Evolutionary conservation across 208 protist species (phyloP), one percentile per base, ranked within the genome.

Genomic region (Trypanosoma conorhini): DNA sequence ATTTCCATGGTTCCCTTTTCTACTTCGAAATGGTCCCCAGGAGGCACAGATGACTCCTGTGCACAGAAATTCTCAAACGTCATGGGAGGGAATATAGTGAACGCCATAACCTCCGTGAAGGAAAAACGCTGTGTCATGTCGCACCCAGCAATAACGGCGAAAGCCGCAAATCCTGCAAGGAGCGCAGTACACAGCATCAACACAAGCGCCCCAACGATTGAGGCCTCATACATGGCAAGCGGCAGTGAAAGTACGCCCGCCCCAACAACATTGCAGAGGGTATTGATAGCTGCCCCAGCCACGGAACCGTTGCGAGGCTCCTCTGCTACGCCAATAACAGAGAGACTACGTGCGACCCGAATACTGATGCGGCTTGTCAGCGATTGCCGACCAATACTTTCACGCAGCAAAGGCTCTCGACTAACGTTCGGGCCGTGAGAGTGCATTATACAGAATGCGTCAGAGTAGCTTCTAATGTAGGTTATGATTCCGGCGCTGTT

Each of bases 251-350:
- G 74, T 33, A 93, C 84, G 3, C 84, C 87, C 7, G 87, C 87
- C 17, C 87, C 87, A 64, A 93, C 85, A 9, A 93, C 82, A 70
- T 88, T 93, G 70, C 84, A 89, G 0, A 89, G 64, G 8, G 87
- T 93, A 67, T 93, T 93, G 51, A 93, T 70, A 64, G 70, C 66
- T 26, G 80, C 79, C 19, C 82, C 87, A 13, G 58, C 33, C 2
- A 89, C 59, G 13, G 87, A 82, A 65, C 81, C 87, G 24, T 74
- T 42, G 13, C 84, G 77, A 19, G 22, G 24, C 13, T 72, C 72
- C 50, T 73, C 66, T 15, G 42, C 69, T 8, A 76, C 65, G 5
- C 78, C 79, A 24, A 75, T 70, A 38, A 83, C 72, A 48, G 86
- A 92, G 28, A 92, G 80, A 19, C 80, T 64, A 0, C 71, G 72